Evolutionary conservation across 805 yeast species (phyloP).

Genomic region (Tetrapisispora iriomotensis): DNA sequence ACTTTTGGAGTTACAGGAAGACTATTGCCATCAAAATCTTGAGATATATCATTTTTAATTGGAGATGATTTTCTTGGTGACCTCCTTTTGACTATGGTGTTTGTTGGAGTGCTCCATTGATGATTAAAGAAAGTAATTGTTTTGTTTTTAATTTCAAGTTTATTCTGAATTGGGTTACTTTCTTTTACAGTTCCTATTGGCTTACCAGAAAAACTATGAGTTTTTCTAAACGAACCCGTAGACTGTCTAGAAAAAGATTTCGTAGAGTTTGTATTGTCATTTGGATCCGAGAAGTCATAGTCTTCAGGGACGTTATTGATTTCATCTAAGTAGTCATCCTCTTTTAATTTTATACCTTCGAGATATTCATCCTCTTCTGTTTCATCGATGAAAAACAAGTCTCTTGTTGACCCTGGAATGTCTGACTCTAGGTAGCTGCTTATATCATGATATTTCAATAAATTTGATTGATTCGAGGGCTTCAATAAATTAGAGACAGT

Average conservation of each 20-base stretch:
- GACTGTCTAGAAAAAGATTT: slow-evolving; percentile 7
- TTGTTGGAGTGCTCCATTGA: slow-evolving; percentile 4
- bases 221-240: slow-evolving; percentile 16
- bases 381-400: slow-evolving; percentile 27
- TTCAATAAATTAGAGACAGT: slow-evolving; percentile 5
- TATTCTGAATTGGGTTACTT: slow-evolving; percentile 26
- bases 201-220: slow-evolving; percentile 26
- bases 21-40: not conserved
- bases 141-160: slow-evolving; percentile 29
- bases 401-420: slow-evolving; percentile 25
- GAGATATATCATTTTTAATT: not conserved
- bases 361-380: slow-evolving; percentile 26
- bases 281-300: slow-evolving; percentile 27
- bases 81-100: not conserved
- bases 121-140: slow-evolving; percentile 33
- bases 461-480: slow-evolving; percentile 13
- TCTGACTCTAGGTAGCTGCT: slow-evolving; percentile 31
- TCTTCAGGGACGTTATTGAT: slow-evolving; percentile 42
- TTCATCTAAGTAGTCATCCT: slow-evolving; percentile 41
- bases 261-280: slow-evolving; percentile 7
- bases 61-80: slow-evolving; percentile 3
- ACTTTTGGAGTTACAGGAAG: not conserved
- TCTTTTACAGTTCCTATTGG: slow-evolving; percentile 25
- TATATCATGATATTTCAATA: slow-evolving; percentile 33
- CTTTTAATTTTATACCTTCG: slow-evolving; percentile 15